Evolutionary conservation across 305 asterid genomes (phyloP).

Genomic region (Caryopteris hybrid): DNA sequence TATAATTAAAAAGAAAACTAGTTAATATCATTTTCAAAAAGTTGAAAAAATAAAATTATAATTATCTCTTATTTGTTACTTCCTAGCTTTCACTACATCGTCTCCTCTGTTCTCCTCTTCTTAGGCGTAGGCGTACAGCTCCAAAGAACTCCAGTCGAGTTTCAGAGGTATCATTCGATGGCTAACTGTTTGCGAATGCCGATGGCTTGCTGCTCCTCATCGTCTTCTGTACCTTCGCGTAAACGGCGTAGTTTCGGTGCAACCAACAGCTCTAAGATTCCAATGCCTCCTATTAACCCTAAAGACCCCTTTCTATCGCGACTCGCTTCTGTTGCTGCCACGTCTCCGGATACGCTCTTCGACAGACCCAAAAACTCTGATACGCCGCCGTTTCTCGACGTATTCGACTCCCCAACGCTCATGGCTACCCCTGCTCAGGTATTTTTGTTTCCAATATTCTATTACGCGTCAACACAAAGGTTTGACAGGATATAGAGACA

Average conservation of each 20-base stretch:
- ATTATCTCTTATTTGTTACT: background rate
- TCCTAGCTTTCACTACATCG: background rate
- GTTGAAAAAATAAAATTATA: background rate
- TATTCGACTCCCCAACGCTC: slow-evolving; percentile 66
- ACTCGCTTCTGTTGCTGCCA: slow-evolving; percentile 75
- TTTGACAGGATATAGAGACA: background rate
- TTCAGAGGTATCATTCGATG: slow-evolving; percentile 24
- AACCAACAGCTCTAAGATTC: slow-evolving; percentile 41
- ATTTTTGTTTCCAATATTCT: background rate
- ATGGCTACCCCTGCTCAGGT: slow-evolving; percentile 90
- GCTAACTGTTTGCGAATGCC: slow-evolving; percentile 55
- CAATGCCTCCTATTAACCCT: slow-evolving; percentile 78
- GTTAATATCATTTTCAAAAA: background rate
- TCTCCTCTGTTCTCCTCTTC: no score
- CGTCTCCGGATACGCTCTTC: slow-evolving; percentile 54
- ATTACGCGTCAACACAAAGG: background rate
- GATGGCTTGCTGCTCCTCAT: slow-evolving; percentile 50
- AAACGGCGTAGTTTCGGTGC: slow-evolving; percentile 37
- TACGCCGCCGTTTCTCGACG: slow-evolving; percentile 60
- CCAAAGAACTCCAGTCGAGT: background rate
- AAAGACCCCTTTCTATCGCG: slow-evolving; percentile 67
- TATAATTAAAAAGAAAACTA: no score
- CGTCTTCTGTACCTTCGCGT: slow-evolving; percentile 23
- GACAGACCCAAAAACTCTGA: slow-evolving; percentile 48
- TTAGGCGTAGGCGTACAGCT: background rate